Percentiles rank a stretch among this genome's conserved stretches.
These are phyloP conservation scores for Torulaspora delbrueckii DNA, from an alignment of 805 yeast species.

Conservation along the genomic window DNA sequence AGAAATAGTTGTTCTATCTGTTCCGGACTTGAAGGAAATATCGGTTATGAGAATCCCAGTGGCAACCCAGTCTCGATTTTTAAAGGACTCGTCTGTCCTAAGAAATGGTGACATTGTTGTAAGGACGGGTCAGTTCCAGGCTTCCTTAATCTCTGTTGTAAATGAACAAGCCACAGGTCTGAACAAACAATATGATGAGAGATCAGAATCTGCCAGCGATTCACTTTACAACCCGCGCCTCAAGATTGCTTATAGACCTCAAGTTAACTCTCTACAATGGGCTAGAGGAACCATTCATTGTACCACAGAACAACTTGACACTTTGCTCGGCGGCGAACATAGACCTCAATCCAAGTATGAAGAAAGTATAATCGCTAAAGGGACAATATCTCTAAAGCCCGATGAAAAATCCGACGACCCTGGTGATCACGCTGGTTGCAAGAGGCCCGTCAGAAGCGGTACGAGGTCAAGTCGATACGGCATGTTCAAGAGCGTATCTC, in stretches of 20 bases:
- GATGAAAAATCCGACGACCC: conserved; percentile 11
- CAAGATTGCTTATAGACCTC: conserved; percentile 72
- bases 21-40: conserved; percentile 61
- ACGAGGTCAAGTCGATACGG: conserved; percentile 37
- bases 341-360: conserved; percentile 55
- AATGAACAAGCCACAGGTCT: conserved; percentile 16
- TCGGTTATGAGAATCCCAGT: conserved; percentile 44
- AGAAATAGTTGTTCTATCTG: conserved; percentile 40
- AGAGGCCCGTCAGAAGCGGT: conserved; percentile 43
- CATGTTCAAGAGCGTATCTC: conserved; percentile 37
- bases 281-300: conserved; percentile 69
- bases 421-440: conserved; percentile 30
- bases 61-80: conserved; percentile 37
- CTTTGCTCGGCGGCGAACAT: conserved; percentile 67
- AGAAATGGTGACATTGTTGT: conserved; percentile 52
- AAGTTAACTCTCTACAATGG: conserved; percentile 76
- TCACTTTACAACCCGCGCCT: conserved; percentile 64
- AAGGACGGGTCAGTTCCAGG: conserved; percentile 51
- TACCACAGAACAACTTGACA: conserved; percentile 58
- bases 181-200: conserved; percentile 17
- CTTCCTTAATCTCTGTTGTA: conserved; percentile 38
- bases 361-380: conserved; percentile 55
- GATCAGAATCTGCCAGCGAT: conserved; percentile 39
- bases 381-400: conserved; percentile 34
- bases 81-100: conserved; percentile 41